A percentile compares a stretch with the other conserved stretches of the same genome.
phyloP scores from a whole-genome alignment of 2,329 filamentous ascomycete genomes.

The Botrytis sinoallii region DNA sequence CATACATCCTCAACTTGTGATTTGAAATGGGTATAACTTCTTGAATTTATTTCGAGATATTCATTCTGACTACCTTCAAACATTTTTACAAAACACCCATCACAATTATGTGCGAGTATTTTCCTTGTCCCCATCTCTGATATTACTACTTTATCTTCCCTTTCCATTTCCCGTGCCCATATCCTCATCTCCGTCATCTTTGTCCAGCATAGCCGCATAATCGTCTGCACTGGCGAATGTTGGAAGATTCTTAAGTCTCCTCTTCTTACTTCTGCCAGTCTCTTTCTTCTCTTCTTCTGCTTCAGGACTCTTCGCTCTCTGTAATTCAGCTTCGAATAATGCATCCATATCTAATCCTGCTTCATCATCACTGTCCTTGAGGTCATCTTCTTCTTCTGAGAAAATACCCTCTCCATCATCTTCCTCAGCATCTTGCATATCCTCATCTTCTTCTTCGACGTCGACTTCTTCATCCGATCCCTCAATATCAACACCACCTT shows the following conservation, averaged over 20 bases:
- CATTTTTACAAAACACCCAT: not conserved
- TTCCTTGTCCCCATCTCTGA: not conserved
- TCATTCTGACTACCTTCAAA: not conserved
- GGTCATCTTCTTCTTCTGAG: constrained; percentile 41
- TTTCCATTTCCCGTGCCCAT: constrained; percentile 18
- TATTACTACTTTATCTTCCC: not conserved
- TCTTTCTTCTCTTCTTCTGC: constrained; percentile 33
- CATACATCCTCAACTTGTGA: not conserved
- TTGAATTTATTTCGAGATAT: not conserved
- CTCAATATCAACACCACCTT: constrained; percentile 45
- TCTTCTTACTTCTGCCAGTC: constrained; percentile 60
- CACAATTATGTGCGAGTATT: not conserved
- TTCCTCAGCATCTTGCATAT: constrained; percentile 25
- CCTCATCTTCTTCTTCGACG: constrained; percentile 31
- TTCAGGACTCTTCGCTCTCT: constrained; percentile 41
- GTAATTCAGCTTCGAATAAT: constrained; percentile 38
- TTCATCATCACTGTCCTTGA: constrained; percentile 47
- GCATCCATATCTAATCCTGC: constrained; percentile 51
- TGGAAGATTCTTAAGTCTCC: constrained; percentile 83
- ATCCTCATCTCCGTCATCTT: constrained; percentile 56
- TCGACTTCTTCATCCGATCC: constrained; percentile 42
- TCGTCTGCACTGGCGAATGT: constrained; percentile 93
- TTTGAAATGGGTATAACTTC: constrained; percentile 4
- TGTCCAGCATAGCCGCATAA: constrained; percentile 79
- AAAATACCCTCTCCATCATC: constrained; percentile 29